Evolutionary conservation across 352 stramenopile genomes (phyloP), one percentile per base, ranked within the genome.

Genomic region (Phytophthora cryptogea): DNA sequence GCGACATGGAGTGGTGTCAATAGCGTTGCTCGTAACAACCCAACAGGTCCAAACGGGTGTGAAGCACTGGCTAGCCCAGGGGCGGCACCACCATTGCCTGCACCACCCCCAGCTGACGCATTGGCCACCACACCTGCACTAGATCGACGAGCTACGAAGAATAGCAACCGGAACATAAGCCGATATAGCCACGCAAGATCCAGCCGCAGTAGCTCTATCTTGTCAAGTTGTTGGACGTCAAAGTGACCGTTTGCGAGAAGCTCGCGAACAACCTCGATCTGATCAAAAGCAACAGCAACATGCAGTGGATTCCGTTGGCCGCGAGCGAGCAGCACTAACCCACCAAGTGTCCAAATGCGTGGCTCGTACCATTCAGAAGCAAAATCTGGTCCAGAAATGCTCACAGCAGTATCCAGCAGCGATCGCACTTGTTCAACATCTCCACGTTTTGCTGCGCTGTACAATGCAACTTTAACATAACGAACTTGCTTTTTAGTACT

Each of bases 1-100:
- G 85, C 85, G 0, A 90, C 78, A 30, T 94, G 85, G 4, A 94
- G 66, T 13, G 85, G 83, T 5, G 83, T 85, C 33, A 94, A 58
- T 35, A 94, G 60, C 17, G 83, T 89, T 5, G 78, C 79, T 52
- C 75, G 72, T 23, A 87, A 65, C 4, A 91, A 49, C 0, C 79
- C 79, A 4, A 83, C 78, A 10, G 79, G 79, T 0, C 82, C 82
- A 60, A 91, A 91, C 10, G 83, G 74, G n/a, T 76, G 43, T 46
- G 70, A 41, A 11, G 65, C 65, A 54, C 65, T 73, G 1, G 65
- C 60, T 17, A 73, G 50, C 6, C 65, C 65, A 33, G 65, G 65
- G 7, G 65, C 65, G 8, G 54, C 44, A 14, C 60, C 59, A 13
- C 64, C 59, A 41, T 67, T 60, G 0, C 64, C 60, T 32, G 39